These are phyloP conservation scores for Termitomyces sp. DNA, from an alignment of 768 basidiomycete species.

Conservation along the genomic window DNA sequence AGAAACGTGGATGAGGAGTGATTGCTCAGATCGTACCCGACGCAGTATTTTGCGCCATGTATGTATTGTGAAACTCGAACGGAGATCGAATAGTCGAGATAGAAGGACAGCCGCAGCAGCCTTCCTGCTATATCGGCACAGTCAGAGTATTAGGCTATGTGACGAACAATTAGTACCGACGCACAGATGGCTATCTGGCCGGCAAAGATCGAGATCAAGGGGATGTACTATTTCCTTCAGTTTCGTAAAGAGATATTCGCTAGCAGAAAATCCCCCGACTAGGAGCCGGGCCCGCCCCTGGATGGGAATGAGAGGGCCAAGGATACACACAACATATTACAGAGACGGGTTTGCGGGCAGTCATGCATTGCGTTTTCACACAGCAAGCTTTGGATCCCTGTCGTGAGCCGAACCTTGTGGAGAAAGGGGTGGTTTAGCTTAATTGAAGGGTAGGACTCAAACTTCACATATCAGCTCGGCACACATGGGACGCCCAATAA, in stretches of 20 bases:
- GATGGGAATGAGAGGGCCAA: neutral
- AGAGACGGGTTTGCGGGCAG: neutral
- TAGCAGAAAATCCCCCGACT: constrained; percentile 60
- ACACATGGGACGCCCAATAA: no score
- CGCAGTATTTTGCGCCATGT: constrained; percentile 15
- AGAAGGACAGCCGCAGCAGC: constrained; percentile 28
- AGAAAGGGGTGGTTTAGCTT: neutral
- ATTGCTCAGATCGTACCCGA: constrained; percentile 9
- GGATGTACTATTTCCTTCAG: constrained; percentile 35
- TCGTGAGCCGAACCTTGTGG: no score
- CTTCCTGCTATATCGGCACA: constrained; percentile 18
- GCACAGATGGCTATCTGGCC: constrained; percentile 53
- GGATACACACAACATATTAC: neutral
- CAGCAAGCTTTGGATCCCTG: no score
- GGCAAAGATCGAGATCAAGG: constrained; percentile 36
- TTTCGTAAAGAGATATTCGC: constrained; percentile 44
- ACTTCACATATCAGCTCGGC: no score
- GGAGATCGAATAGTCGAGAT: constrained; percentile 21
- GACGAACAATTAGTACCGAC: constrained; percentile 15
- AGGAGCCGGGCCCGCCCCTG: constrained; percentile 40
- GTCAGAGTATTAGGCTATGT: neutral
- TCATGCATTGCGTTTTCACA: neutral
- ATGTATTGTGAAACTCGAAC: constrained; percentile 22
- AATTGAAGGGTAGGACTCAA: no score
- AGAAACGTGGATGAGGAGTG: no score